Evolutionary conservation across 768 basidiomycete genomes (phyloP).

Genomic region (Suillus subaureus): DNA sequence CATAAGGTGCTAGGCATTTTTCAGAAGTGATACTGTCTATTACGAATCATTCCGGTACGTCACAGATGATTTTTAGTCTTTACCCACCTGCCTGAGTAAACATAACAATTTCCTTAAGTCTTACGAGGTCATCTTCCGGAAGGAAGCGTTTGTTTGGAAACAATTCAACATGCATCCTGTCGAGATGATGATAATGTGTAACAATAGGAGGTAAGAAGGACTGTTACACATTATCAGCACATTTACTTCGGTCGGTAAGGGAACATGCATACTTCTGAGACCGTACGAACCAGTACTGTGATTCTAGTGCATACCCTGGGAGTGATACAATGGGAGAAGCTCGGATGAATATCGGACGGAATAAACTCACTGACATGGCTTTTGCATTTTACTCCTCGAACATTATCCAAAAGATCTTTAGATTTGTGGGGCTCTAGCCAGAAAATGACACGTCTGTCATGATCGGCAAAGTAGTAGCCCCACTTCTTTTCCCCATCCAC

Average conservation of each 20-base stretch:
- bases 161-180: conserved; percentile 7
- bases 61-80: neutral
- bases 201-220: neutral
- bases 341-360: neutral
- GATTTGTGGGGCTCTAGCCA: conserved; percentile 4
- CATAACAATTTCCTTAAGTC: conserved; percentile 9
- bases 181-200: neutral
- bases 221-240: neutral
- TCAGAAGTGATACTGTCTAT: conserved; percentile 42
- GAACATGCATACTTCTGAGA: neutral
- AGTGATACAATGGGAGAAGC: neutral
- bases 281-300: conserved; percentile 10
- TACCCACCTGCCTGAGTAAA: conserved; percentile 10
- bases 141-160: conserved; percentile 24
- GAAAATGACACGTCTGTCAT: conserved; percentile 4
- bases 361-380: conserved; percentile 9
- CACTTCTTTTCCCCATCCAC: neutral
- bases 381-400: conserved; percentile 3
- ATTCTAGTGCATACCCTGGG: conserved; percentile 10
- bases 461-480: conserved; percentile 11
- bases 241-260: neutral
- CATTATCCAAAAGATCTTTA: neutral
- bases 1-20: conserved; percentile 41
- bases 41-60: neutral
- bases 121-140: neutral